phyloP scores from a whole-genome alignment of 2,329 filamentous ascomycete genomes.

The Colletotrichum lini region DNA sequence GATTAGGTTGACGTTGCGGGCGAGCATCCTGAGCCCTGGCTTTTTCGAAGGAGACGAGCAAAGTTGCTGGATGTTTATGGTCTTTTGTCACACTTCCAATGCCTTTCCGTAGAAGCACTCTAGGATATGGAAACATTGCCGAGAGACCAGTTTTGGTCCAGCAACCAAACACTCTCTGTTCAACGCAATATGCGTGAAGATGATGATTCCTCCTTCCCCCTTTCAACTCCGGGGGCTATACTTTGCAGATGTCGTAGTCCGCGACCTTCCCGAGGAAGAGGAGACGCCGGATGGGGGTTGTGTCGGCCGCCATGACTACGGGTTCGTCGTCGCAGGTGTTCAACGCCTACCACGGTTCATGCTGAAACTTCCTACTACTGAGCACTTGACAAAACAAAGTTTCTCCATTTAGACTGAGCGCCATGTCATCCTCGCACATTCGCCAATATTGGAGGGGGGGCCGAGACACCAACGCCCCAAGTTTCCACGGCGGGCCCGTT shows the following conservation, averaged over 20 bases:
- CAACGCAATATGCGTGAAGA: too few species aligned
- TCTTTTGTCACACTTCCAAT: conserved; percentile 48
- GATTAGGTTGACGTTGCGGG: not conserved
- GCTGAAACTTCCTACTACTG: not conserved
- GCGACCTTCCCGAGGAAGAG: not conserved
- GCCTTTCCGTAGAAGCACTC: conserved; percentile 47
- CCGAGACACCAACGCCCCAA: not conserved
- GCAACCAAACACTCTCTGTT: not conserved
- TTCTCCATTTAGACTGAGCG: not conserved
- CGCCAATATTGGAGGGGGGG: conserved; percentile 1
- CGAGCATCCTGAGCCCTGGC: not conserved
- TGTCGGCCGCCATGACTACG: not conserved
- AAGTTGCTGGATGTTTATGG: conserved; percentile 50
- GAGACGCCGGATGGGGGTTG: too few species aligned
- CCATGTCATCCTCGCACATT: not conserved
- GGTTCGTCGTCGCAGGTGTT: not conserved
- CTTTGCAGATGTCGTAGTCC: too few species aligned
- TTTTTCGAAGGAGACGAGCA: not conserved
- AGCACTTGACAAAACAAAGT: not conserved
- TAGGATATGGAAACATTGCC: conserved; percentile 48
- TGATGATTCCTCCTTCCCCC: too few species aligned
- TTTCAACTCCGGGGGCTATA: not conserved
- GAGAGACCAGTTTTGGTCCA: conserved; percentile 58
- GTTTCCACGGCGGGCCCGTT: conserved; percentile 14
- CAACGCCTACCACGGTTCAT: not conserved